Base-by-base conservation (phyloP, 768 basidiomycete genomes). In the Tubosaeta sp. region DNA sequence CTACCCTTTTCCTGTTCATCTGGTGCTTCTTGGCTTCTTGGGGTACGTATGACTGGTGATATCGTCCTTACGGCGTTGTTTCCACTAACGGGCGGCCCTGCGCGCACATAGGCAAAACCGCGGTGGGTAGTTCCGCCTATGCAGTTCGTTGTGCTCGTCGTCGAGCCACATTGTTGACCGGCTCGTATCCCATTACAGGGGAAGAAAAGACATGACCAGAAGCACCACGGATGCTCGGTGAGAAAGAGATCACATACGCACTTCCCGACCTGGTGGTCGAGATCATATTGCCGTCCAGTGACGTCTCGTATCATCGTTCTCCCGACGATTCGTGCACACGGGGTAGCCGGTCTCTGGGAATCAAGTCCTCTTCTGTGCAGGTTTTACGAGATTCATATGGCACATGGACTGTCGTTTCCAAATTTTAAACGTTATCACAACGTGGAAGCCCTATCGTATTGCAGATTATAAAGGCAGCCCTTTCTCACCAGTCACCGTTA, bases 391-490 rank as follows among this genome's bases (percentile, higher is more conserved):
- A 38, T 38, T 21, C 19, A 38, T 38, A 18, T 38, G 36, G 18
- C 18, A 36, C 16, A 35, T 35, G 34, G 34, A 16, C 16, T n/a
- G 6, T 35, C 16, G n/a, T 18, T 32, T 38, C 38, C 10, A 21
- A 19, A 10, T 3, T 41, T 24, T 31, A 46, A 53, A 62, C 55
- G 24, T 50, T 38, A 45, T 59, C 50, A 25, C 46, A 48, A 49
- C 63, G 41, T 53, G 45, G 52, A 54, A 24, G 9, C 12, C 54
- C 16, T 35, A 36, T n/a, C n/a, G 16, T 35, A 36, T 32, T 45
- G 59, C 51, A 24, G 46, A 27, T 47, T 46, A 58, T 54, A 62
- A n/a, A 62, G 25, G 43, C 25, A 49, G 4, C 24, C 6, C 22
- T 42, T 59, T 59, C 52, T 58, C 49, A 52, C 53, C 49, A 11